phyloP scores from a whole-genome alignment of 305 asterid species.

The Euphrasia arctica region DNA sequence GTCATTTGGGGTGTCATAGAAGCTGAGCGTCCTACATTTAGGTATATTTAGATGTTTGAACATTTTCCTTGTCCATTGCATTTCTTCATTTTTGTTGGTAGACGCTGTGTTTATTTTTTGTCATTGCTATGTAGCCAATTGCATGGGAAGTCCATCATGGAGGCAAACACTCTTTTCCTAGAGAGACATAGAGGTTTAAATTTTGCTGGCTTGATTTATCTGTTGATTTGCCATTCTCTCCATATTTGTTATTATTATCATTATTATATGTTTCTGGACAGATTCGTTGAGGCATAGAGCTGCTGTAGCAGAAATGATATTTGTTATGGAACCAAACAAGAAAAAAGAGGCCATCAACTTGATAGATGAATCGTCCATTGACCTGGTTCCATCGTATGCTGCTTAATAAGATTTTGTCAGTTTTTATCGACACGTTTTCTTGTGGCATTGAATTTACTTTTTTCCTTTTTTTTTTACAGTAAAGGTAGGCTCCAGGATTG shows the following conservation, averaged over 20 bases:
- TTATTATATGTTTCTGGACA: slow-evolving; percentile 32
- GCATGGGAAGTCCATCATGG: slow-evolving; percentile 73
- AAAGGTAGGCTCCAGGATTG: slow-evolving; percentile 76
- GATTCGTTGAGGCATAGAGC: slow-evolving; percentile 87
- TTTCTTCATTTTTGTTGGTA: slow-evolving; percentile 13
- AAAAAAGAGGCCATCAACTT: slow-evolving; percentile 68
- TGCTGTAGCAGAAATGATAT: slow-evolving; percentile 88
- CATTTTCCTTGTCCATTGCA: neutral
- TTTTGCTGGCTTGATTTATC: slow-evolving; percentile 23
- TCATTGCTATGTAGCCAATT: slow-evolving; percentile 55
- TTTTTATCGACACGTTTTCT: slow-evolving; percentile 14
- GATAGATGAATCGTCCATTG: slow-evolving; percentile 67
- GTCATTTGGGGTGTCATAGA: slow-evolving; percentile 81
- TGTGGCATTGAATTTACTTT: slow-evolving; percentile 22
- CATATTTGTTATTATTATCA: slow-evolving; percentile 24
- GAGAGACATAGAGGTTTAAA: slow-evolving; percentile 76
- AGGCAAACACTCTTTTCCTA: slow-evolving; percentile 72
- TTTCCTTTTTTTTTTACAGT: slow-evolving; percentile 37
- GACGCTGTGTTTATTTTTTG: slow-evolving; percentile 22
- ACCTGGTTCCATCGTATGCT: slow-evolving; percentile 54
- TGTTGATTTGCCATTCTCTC: slow-evolving; percentile 14
- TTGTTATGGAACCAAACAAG: slow-evolving; percentile 76
- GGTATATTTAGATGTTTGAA: slow-evolving; percentile 41
- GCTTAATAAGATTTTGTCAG: slow-evolving; percentile 3
- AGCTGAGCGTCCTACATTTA: slow-evolving; percentile 74